Evolutionary conservation across 441 rosid genomes (phyloP), one percentile per base, ranked within the genome.

Genomic region (Metrosideros polymorpha): DNA sequence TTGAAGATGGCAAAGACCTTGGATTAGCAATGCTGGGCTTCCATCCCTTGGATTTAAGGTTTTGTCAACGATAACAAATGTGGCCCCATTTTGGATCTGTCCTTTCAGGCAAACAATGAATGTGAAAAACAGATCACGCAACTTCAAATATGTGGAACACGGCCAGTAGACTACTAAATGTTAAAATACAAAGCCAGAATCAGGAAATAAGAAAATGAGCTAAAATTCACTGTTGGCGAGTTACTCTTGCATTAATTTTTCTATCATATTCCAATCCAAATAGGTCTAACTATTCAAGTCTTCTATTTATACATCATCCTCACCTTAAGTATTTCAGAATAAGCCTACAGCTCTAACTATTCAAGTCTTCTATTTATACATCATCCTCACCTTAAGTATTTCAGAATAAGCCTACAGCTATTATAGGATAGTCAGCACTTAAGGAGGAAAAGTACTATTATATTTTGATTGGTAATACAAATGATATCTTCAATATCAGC

Each of bases 61-160:
- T 94, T 95, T 95, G 93, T 97, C 98, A 91, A 97, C 94, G 90
- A 87, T 89, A 92, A 96, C 98, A 93, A 89, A 96, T 91, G 95
- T 92, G 91, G 99, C 99, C 91, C 98, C 98, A 90, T 96, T 96
- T 93, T 93, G 94, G 92, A 96, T 94, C 99, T 96, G 93, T 88
- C 92, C 90, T 88, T 83, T 45, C 85, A 85, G 79, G 87, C 88
- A 91, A 85, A 82, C 82, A 84, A 85, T 89, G 51, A 82, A 77
- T 86, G 57, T 89, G 89, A 89, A 89, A 86, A 84, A 87, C 49
- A 86, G 89, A 89, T 85, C 86, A 89, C 63, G 84, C 88, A 89
- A 85, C 83, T 75, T 53, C 56, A 53, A 82, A 83, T 88, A 83
- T 84, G 32, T 29, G 19, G 52, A 56, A 57, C 49, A 50, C 61